phyloP scores from a whole-genome alignment of 2,329 filamentous ascomycete species.

The Gremmenia infestans region DNA sequence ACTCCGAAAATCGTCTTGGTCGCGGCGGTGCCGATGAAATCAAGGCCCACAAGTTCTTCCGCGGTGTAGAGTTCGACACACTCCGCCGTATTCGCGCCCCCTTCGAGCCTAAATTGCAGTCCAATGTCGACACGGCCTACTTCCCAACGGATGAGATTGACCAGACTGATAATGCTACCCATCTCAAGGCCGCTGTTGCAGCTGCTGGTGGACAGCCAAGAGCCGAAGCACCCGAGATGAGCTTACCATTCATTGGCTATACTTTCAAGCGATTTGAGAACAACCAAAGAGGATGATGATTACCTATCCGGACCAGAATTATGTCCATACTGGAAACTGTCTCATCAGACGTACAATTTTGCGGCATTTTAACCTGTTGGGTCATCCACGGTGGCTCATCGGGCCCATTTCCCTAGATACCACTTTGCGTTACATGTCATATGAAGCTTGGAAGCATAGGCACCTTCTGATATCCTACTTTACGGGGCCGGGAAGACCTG shows the following conservation, averaged over 20 bases:
- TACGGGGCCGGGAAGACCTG: constrained; percentile 8
- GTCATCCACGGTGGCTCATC: constrained; percentile 2
- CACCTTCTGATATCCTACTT: not conserved
- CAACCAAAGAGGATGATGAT: constrained; percentile 52
- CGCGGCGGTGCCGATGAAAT: constrained; percentile 84
- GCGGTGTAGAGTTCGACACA: constrained; percentile 90
- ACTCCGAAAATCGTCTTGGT: constrained; percentile 86
- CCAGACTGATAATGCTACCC: constrained; percentile 87
- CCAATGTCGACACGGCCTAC: constrained; percentile 94
- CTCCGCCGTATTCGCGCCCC: constrained; percentile 89
- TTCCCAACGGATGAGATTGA: constrained; percentile 99
- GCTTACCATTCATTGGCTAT: constrained; percentile 91
- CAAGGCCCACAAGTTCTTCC: constrained; percentile 93
- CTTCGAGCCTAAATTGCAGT: constrained; percentile 89
- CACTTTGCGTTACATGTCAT: constrained; percentile 18
- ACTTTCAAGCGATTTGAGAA: constrained; percentile 95
- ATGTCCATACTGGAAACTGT: no score
- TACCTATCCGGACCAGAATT: not conserved
- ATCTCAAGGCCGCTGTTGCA: constrained; percentile 67
- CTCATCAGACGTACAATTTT: not conserved
- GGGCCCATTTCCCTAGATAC: constrained; percentile 16
- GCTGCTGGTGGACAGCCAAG: constrained; percentile 46
- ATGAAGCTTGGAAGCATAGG: constrained; percentile 11
- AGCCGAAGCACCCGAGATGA: constrained; percentile 89
- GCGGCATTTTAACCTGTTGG: constrained; percentile 2